These are phyloP conservation scores for Tetrahymena malaccensis DNA, from an alignment of 73 alveolate genomes.

Conservation along the genomic window DNA sequence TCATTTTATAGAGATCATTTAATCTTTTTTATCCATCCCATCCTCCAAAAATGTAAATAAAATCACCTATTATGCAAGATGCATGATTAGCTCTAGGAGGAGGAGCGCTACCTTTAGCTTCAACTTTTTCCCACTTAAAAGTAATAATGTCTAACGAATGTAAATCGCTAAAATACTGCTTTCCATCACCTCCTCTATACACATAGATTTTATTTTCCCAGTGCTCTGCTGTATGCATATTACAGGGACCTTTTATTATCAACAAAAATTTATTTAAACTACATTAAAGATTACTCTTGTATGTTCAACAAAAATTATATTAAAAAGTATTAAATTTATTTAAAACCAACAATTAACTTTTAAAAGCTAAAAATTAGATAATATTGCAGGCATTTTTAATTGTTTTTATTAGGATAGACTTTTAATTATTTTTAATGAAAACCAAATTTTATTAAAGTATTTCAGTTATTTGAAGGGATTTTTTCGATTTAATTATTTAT, in stretches of 20 bases:
- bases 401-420: too few relatives aligned
- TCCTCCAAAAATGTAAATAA: slow-evolving; percentile 82
- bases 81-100: slow-evolving; percentile 89
- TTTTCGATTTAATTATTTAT: too few relatives aligned
- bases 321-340: too few relatives aligned
- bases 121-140: slow-evolving; percentile 51
- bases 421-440: too few relatives aligned
- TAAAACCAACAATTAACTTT: too few relatives aligned
- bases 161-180: slow-evolving; percentile 75
- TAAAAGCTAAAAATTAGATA: too few relatives aligned
- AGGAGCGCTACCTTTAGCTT: slow-evolving; percentile 55
- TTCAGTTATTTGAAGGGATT: neutral
- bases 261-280: neutral
- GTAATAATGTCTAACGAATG: slow-evolving; percentile 56
- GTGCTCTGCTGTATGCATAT: slow-evolving; percentile 85
- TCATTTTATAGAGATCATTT: slow-evolving; percentile 60
- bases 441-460: too few relatives aligned
- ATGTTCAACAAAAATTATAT: too few relatives aligned
- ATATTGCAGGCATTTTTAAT: too few relatives aligned
- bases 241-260: slow-evolving; percentile 76
- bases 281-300: too few relatives aligned
- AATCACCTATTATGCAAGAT: slow-evolving; percentile 46
- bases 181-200: slow-evolving; percentile 92
- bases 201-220: slow-evolving; percentile 61
- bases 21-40: slow-evolving; percentile 84